phyloP scores from a whole-genome alignment of 305 asterid genomes.

The Striga hermonthica region DNA sequence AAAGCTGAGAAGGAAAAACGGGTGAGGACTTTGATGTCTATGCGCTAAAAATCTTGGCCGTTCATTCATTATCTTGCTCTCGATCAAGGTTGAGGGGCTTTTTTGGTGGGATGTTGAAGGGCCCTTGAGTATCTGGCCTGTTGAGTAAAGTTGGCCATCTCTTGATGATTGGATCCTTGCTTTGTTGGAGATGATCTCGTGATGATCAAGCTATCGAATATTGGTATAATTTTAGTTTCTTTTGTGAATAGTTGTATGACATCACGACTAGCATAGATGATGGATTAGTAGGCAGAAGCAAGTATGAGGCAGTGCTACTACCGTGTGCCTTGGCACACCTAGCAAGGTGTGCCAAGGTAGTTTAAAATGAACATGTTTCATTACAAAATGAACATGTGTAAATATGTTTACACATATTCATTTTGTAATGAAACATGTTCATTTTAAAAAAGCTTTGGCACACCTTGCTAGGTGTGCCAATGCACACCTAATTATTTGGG shows the following conservation, averaged over 20 bases:
- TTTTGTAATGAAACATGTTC: too few relatives aligned
- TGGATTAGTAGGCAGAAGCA: too few relatives aligned
- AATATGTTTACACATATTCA: too few relatives aligned
- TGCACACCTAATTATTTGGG: too few relatives aligned
- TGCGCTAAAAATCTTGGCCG: slow-evolving; percentile 50
- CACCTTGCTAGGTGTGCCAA: too few relatives aligned
- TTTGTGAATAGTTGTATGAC: slow-evolving; percentile 4
- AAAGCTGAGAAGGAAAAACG: slow-evolving; percentile 62
- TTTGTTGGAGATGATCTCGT: slow-evolving; percentile 35
- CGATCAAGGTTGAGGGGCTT: slow-evolving; percentile 59
- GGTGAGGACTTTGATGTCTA: slow-evolving; percentile 65
- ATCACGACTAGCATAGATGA: too few relatives aligned
- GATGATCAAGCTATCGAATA: slow-evolving; percentile 36
- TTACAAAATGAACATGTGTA: too few relatives aligned
- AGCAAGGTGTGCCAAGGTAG: too few relatives aligned
- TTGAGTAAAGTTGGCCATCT: slow-evolving; percentile 40
- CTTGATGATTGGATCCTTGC: slow-evolving; percentile 46
- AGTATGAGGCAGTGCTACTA: too few relatives aligned
- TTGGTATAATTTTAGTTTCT: background rate
- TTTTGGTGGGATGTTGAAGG: slow-evolving; percentile 21
- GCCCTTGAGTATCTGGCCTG: slow-evolving; percentile 32
- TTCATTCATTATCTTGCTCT: slow-evolving; percentile 23
- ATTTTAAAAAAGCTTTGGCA: too few relatives aligned
- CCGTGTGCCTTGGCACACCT: too few relatives aligned
- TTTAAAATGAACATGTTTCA: too few relatives aligned